Conservation (phyloP, 2,329 filamentous ascomycete genomes). For the Camillea tinctor region DNA sequence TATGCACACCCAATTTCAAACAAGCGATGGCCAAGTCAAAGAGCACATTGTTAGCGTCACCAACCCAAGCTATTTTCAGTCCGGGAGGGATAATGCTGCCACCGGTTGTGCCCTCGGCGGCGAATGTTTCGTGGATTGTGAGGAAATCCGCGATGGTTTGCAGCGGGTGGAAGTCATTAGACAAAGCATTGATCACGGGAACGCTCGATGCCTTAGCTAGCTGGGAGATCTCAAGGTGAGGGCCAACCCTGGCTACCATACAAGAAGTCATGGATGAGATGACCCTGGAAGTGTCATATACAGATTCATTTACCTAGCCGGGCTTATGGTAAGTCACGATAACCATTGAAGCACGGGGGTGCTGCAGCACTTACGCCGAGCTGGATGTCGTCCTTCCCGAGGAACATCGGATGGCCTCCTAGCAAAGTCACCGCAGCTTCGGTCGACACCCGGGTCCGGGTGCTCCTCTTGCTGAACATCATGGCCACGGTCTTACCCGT, state of each 20-base stretch:
- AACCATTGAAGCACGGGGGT: background rate
- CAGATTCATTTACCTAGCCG: conserved; percentile 77
- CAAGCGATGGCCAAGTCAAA: conserved; percentile 90
- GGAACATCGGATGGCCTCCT: conserved; percentile 93
- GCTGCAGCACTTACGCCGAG: conserved; percentile 66
- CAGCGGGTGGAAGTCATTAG: conserved; percentile 87
- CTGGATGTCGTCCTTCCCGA: conserved; percentile 95
- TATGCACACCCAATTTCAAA: conserved; percentile 80
- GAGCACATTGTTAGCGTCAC: conserved; percentile 95
- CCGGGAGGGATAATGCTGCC: conserved; percentile 68
- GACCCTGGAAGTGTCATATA: conserved; percentile 88
- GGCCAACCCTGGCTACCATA: conserved; percentile 76
- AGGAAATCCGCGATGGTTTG: conserved; percentile 94
- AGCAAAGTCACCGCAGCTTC: conserved; percentile 86
- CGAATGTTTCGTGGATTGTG: conserved; percentile 80
- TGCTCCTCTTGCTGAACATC: conserved; percentile 96
- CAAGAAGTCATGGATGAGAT: conserved; percentile 91
- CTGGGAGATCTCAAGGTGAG: conserved; percentile 70
- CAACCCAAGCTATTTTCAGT: conserved; percentile 92
- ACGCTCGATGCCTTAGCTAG: conserved; percentile 73
- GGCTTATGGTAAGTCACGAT: conserved; percentile 6
- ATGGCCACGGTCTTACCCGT: conserved; percentile 82
- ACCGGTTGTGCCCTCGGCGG: conserved; percentile 38
- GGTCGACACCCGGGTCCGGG: conserved; percentile 88
- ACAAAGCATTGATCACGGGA: conserved; percentile 84